Evolutionary conservation across 371 early-diverging fungal species (phyloP).

Genomic region (Mucor piriformis): DNA sequence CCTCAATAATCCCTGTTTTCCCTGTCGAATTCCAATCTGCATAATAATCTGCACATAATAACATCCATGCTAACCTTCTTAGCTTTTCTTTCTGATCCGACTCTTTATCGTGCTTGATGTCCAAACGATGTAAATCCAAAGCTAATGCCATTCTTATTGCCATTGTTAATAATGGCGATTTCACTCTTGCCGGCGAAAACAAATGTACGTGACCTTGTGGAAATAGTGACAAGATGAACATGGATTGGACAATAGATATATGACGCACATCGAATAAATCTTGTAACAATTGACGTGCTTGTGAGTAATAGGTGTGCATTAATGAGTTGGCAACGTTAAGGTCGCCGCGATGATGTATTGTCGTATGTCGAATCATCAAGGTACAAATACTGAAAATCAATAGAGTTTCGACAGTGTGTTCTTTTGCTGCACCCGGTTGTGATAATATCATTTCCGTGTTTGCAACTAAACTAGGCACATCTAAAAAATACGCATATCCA

Average conservation of each 20-base stretch:
- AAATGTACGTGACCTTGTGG: conserved; percentile 41
- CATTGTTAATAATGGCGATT: conserved; percentile 27
- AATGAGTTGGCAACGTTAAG: conserved; percentile 30
- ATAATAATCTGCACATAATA: conserved; percentile 49
- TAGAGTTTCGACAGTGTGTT: conserved; percentile 34
- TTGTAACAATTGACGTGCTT: conserved; percentile 42
- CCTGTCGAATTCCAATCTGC: conserved; percentile 42
- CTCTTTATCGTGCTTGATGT: conserved; percentile 24
- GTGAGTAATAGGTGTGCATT: conserved; percentile 39
- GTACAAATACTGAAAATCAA: conserved; percentile 43
- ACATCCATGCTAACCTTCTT: conserved; percentile 48
- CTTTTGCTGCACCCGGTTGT: conserved; percentile 33
- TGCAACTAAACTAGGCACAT: conserved; percentile 33
- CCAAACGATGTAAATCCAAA: conserved; percentile 43
- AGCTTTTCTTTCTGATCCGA: conserved; percentile 36
- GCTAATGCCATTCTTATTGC: conserved; percentile 41
- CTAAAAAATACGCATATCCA: conserved; percentile 42
- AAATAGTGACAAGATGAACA: conserved; percentile 43
- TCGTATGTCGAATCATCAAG: conserved; percentile 45
- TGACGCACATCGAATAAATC: conserved; percentile 50
- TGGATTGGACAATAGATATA: conserved; percentile 40
- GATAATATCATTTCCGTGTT: conserved; percentile 40
- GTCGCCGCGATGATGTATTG: conserved; percentile 28
- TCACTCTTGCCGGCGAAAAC: conserved; percentile 33
- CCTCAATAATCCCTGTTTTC: conserved; percentile 33